Evolutionary conservation across 805 yeast species (phyloP).

Genomic region (Clavispora carvajalis): DNA sequence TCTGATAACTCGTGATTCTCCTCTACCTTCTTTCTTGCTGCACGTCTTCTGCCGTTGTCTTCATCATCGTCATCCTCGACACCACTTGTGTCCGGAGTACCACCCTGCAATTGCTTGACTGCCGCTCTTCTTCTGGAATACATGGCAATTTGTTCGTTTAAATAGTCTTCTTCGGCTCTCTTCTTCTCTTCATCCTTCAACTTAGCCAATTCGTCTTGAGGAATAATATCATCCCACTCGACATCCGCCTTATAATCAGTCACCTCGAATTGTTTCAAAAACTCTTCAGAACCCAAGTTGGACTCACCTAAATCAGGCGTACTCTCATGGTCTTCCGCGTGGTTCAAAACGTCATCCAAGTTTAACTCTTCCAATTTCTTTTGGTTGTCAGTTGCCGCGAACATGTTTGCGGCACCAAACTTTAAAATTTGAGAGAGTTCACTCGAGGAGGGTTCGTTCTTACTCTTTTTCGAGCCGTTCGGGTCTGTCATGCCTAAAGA

Average conservation of each 20-base stretch:
- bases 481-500: conserved; percentile 91
- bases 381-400: conserved; percentile 90
- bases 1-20: conserved; percentile 60
- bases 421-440: conserved; percentile 91
- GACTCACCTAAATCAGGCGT: conserved; percentile 96
- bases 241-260: conserved; percentile 98
- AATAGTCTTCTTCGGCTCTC: conserved; percentile 76
- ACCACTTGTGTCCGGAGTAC: conserved; percentile 29
- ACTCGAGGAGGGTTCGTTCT: conserved; percentile 71
- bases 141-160: conserved; percentile 87
- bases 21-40: conserved; percentile 28
- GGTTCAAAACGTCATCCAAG: conserved; percentile 90
- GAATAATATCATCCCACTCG: conserved; percentile 98
- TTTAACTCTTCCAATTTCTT: conserved; percentile 92
- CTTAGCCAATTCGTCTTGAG: conserved; percentile 84
- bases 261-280: conserved; percentile 93
- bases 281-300: conserved; percentile 98
- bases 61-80: conserved; percentile 37
- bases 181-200: conserved; percentile 89
- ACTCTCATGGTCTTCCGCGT: conserved; percentile 95
- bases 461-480: conserved; percentile 42
- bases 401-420: conserved; percentile 98
- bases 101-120: conserved; percentile 47
- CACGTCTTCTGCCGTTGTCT: conserved; percentile 20
- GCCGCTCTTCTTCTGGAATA: conserved; percentile 77